A percentile compares a stretch with the other conserved stretches of the same genome.
Evolutionary conservation across 202 grass and related monocot genomes (phyloP).

Genomic region (Zizania palustris): DNA sequence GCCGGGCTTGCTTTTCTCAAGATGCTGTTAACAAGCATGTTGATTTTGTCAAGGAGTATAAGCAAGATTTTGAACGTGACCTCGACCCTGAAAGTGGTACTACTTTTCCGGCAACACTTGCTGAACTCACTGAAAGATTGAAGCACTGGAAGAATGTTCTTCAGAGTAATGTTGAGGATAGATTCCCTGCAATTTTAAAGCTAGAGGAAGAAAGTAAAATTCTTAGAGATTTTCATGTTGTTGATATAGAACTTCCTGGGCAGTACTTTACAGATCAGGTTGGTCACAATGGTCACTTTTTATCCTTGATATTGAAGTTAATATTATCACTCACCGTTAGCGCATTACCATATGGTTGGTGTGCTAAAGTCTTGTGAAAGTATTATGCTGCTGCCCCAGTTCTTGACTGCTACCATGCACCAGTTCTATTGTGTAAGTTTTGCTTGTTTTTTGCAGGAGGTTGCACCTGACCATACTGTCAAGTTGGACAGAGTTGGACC

Average conservation of each 20-base stretch:
- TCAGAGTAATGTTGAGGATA: conserved; percentile 97
- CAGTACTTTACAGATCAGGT: conserved; percentile 99
- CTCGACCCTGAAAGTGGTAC: conserved; percentile 95
- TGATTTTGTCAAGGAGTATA: conserved; percentile 99
- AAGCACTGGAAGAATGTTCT: conserved; percentile 99
- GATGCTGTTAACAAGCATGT: conserved; percentile 99
- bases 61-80: conserved; percentile 94
- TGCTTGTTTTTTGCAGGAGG: conserved; percentile 64
- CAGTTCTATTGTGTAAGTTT: conserved; percentile 39
- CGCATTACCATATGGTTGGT: not conserved
- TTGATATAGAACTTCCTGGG: conserved; percentile 93
- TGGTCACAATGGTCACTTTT: conserved; percentile 21
- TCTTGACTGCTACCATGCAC: not conserved
- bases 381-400: not conserved
- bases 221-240: conserved; percentile 91
- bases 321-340: not conserved
- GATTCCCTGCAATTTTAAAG: conserved; percentile 95
- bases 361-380: conserved; percentile 1
- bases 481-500: conserved; percentile 97
- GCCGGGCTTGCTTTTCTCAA: conserved; percentile 95
- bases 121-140: conserved; percentile 89
- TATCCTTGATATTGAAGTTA: conserved; percentile 18
- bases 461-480: conserved; percentile 94
- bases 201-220: conserved; percentile 99
- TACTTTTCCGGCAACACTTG: conserved; percentile 88